Base-by-base conservation (phyloP, 331 rosid species). In the Erythrophleum ivorense region DNA sequence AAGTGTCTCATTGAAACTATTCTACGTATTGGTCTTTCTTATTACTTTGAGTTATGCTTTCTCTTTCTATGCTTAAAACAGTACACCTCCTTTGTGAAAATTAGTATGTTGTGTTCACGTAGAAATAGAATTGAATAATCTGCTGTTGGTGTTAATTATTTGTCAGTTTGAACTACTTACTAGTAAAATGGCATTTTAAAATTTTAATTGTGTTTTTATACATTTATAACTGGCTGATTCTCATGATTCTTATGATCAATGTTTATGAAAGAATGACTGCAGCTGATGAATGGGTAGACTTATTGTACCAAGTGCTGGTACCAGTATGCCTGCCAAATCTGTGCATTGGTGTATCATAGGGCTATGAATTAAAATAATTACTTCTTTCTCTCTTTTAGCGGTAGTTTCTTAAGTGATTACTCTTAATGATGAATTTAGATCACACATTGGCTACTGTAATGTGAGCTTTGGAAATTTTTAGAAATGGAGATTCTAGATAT, bases 1-100 rank as follows among this genome's bases (percentile, higher is more conserved):
- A 85, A 83, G 90, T 76, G 55, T 54, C 55, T 72, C 34, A 12
- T 63, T 53, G 59, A 40, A 41, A 33, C 24, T 58, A 31, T 64
- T 64, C 5, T 18, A 9, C 33, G 10, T 33, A 14, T 60, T 36
- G 34, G 11, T 59, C 19, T 36, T 49, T 34, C 43, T n/a, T 63
- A 29, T 64, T 12, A 73, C 13, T 54, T 7, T 43, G 54, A 15
- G 38, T 40, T 78, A 45, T 38, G n/a, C 55, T 78, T 67, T 40
- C 76, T 34, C 66, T 66, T 67, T 49, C 33, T 14, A 15, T 46
- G 43, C 43, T 67, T 38, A 19, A 77, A 19, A 77, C 18, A 13
- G 12, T 36, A 15, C 0, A 3, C 57, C 18, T 54, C 40, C 3
- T 40, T 49, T 16, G 57, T 21, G 55, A 68, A 40, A 68, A 65